A percentile compares a stretch with the other conserved stretches of the same genome.
phyloP scores from a whole-genome alignment of 1,284 basidiomycete genomes.

The Microbotryum intermedium region DNA sequence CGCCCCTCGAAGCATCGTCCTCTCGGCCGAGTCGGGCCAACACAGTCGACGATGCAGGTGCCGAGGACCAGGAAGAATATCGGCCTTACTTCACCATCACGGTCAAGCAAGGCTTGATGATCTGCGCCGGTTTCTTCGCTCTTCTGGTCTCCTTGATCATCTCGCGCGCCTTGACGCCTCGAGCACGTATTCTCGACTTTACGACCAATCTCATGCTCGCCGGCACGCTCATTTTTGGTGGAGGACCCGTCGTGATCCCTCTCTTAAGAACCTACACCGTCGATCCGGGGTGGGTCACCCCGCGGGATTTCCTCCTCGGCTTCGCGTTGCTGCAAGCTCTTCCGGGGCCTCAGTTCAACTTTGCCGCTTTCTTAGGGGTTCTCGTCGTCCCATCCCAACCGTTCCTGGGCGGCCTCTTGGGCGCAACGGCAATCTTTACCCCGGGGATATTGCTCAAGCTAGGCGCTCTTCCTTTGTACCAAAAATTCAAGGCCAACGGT shows the following conservation, averaged over 20 bases:
- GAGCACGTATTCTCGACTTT: constrained; percentile 39
- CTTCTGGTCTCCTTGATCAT: constrained; percentile 33
- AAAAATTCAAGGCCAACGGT: constrained; percentile 42
- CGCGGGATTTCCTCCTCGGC: constrained; percentile 52
- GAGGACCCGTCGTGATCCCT: constrained; percentile 53
- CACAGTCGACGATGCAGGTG: not conserved
- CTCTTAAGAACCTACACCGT: constrained; percentile 52
- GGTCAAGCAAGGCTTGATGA: constrained; percentile 15
- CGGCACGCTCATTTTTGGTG: constrained; percentile 48
- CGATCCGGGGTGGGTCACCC: constrained; percentile 44
- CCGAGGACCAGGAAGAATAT: not conserved
- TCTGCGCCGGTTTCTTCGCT: constrained; percentile 23
- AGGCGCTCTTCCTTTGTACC: constrained; percentile 49
- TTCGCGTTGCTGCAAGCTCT: constrained; percentile 47
- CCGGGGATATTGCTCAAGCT: constrained; percentile 50
- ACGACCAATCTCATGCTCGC: constrained; percentile 46
- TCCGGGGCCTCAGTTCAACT: constrained; percentile 52
- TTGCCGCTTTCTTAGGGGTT: constrained; percentile 51
- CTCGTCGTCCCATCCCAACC: constrained; percentile 40
- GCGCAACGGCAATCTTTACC: constrained; percentile 47
- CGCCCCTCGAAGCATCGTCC: constrained; percentile 3
- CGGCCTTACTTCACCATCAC: not conserved
- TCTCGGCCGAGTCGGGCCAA: not conserved
- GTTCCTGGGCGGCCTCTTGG: constrained; percentile 46
- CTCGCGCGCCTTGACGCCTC: constrained; percentile 36